phyloP scores from a whole-genome alignment of 345 rosid species.

The Acer campestre region DNA sequence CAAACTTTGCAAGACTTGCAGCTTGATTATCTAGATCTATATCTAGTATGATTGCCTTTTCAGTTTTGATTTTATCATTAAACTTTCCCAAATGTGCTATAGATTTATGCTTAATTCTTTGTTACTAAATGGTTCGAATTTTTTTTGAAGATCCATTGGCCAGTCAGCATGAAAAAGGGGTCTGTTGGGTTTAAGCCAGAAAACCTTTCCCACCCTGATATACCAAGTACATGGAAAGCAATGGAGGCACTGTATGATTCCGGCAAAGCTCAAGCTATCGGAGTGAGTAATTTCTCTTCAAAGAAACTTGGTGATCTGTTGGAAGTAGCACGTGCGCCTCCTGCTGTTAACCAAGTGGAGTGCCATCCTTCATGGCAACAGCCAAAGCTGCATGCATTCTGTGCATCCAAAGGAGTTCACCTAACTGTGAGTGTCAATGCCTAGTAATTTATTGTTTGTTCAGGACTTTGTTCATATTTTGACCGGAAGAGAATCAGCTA shows the following conservation, averaged over 20 bases:
- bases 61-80: neutral
- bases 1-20: slow-evolving; percentile 51
- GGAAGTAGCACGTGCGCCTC: slow-evolving; percentile 40
- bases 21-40: slow-evolving; percentile 56
- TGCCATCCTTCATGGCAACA: slow-evolving; percentile 60
- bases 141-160: slow-evolving; percentile 76
- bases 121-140: neutral
- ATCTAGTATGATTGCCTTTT: slow-evolving; percentile 37
- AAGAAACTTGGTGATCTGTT: slow-evolving; percentile 57
- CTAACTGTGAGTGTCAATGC: slow-evolving; percentile 55
- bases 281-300: slow-evolving; percentile 60
- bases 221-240: slow-evolving; percentile 71
- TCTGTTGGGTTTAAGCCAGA: slow-evolving; percentile 58
- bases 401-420: slow-evolving; percentile 77
- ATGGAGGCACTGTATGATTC: slow-evolving; percentile 66
- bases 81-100: neutral
- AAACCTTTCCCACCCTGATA: slow-evolving; percentile 54
- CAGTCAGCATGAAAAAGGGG: slow-evolving; percentile 66
- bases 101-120: neutral
- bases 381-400: slow-evolving; percentile 55
- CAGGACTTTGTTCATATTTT: slow-evolving; percentile 14
- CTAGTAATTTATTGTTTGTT: neutral
- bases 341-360: slow-evolving; percentile 50
- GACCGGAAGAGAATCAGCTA: neutral
- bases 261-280: slow-evolving; percentile 63